Evolutionary conservation across 1,284 basidiomycete species (phyloP).

Genomic region (Ustilago esculenta): DNA sequence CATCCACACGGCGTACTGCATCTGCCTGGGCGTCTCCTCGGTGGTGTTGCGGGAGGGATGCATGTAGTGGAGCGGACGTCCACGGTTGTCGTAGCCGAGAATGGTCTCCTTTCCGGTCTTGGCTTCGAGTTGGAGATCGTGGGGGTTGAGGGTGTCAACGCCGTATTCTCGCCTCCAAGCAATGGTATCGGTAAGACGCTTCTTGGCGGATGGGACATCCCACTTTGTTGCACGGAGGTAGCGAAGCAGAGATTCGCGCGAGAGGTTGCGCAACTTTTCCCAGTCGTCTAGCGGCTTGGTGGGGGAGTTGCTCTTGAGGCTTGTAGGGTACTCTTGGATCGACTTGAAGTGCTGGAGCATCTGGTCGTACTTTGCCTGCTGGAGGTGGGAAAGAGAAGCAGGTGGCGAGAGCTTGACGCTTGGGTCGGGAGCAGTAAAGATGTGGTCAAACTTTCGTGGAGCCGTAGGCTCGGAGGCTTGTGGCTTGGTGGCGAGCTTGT

Average conservation of each 20-base stretch:
- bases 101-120: conserved; percentile 68
- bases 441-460: conserved; percentile 40
- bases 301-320: conserved; percentile 33
- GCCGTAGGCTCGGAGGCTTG: conserved; percentile 3
- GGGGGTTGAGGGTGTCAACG: conserved; percentile 64
- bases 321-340: conserved; percentile 41
- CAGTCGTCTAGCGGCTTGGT: conserved; percentile 57
- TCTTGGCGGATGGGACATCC: conserved; percentile 64
- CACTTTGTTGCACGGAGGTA: conserved; percentile 68
- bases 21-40: conserved; percentile 65
- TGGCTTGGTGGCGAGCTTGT: not conserved
- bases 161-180: conserved; percentile 68
- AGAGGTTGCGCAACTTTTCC: conserved; percentile 65
- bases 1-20: conserved; percentile 68
- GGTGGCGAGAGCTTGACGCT: conserved; percentile 44
- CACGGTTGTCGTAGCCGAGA: conserved; percentile 67
- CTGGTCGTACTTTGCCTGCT: conserved; percentile 51
- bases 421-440: conserved; percentile 51
- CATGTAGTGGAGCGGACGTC: conserved; percentile 68
- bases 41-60: conserved; percentile 65
- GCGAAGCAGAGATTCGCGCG: conserved; percentile 64
- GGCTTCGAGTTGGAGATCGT: conserved; percentile 62
- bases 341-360: conserved; percentile 53
- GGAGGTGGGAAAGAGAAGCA: conserved; percentile 43
- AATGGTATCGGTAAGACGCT: conserved; percentile 66